Conservation (phyloP, 495 filamentous ascomycete species). For the Hypoxylon intermedium region DNA sequence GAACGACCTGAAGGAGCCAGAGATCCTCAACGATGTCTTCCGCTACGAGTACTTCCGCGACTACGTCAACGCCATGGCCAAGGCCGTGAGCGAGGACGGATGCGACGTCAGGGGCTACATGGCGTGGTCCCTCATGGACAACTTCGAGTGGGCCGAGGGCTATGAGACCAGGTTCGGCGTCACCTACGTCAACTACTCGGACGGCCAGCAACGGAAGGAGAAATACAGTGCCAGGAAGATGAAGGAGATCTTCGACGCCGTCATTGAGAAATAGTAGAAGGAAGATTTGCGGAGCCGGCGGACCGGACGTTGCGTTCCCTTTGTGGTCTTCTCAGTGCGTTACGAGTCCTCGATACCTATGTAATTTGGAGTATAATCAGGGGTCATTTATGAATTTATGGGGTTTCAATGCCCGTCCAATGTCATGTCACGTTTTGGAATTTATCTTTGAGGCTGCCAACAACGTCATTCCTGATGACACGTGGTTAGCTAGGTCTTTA, state of each 20-base stretch:
- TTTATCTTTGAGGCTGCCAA: too few species aligned
- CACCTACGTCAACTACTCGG: conserved; percentile 77
- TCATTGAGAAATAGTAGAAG: conserved; percentile 58
- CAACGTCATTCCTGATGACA: too few species aligned
- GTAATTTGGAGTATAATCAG: conserved; percentile 37
- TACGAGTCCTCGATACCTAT: conserved; percentile 34
- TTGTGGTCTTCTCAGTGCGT: conserved; percentile 6
- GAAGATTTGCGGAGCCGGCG: conserved; percentile 4
- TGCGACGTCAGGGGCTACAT: conserved; percentile 76
- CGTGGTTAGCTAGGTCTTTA: too few species aligned
- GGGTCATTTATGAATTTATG: conserved; percentile 19
- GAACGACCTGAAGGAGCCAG: conserved; percentile 71
- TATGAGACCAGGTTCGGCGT: conserved; percentile 84
- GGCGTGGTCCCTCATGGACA: conserved; percentile 83
- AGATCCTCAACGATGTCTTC: conserved; percentile 78
- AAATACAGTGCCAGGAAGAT: conserved; percentile 79
- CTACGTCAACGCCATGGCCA: conserved; percentile 75
- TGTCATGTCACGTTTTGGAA: conserved; percentile 15
- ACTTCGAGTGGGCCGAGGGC: conserved; percentile 76
- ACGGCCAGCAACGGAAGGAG: conserved; percentile 75
- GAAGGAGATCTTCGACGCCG: conserved; percentile 65
- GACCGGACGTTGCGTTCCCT: not conserved
- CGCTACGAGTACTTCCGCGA: conserved; percentile 74
- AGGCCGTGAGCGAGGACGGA: conserved; percentile 69
- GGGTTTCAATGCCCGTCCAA: conserved; percentile 3